These are phyloP conservation scores for Bidens hawaiensis DNA, from an alignment of 140 eudicot genomes.

Conservation along the genomic window DNA sequence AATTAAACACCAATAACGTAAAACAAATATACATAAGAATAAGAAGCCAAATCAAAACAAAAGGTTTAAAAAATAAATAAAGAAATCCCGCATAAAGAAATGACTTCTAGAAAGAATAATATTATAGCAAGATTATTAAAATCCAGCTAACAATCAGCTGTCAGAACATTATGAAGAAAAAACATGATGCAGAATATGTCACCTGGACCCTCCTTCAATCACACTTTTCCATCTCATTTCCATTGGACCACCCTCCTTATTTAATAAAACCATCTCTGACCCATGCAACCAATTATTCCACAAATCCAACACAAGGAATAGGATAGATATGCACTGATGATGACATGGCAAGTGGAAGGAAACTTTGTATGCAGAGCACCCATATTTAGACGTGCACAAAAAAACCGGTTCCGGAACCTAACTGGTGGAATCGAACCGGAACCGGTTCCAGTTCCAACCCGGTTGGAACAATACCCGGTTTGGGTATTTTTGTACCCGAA, in stretches of 20 bases:
- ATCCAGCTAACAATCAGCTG: slow-evolving; percentile 32
- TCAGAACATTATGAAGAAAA: slow-evolving; percentile 18
- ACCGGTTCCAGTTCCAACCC: too few relatives aligned
- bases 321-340: slow-evolving; percentile 11
- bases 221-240: slow-evolving; percentile 15
- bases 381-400: too few relatives aligned
- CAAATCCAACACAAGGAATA: not conserved
- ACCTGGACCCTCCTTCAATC: slow-evolving; percentile 13
- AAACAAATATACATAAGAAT: too few relatives aligned
- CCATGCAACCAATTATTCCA: slow-evolving; percentile 27
- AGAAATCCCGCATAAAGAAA: not conserved
- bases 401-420: too few relatives aligned
- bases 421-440: too few relatives aligned
- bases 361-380: not conserved
- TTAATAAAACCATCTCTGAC: not conserved
- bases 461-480: too few relatives aligned
- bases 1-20: too few relatives aligned
- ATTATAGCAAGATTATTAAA: not conserved
- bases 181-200: slow-evolving; percentile 21
- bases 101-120: not conserved
- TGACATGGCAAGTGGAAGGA: slow-evolving; percentile 16
- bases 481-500: too few relatives aligned
- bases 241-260: slow-evolving; percentile 10
- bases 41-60: not conserved
- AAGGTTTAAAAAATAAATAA: not conserved